A percentile compares a stretch with the other conserved stretches of the same genome.
Conservation (phyloP, 1,139 yeast species). For the Keqinozyma sinolaborantium region DNA sequence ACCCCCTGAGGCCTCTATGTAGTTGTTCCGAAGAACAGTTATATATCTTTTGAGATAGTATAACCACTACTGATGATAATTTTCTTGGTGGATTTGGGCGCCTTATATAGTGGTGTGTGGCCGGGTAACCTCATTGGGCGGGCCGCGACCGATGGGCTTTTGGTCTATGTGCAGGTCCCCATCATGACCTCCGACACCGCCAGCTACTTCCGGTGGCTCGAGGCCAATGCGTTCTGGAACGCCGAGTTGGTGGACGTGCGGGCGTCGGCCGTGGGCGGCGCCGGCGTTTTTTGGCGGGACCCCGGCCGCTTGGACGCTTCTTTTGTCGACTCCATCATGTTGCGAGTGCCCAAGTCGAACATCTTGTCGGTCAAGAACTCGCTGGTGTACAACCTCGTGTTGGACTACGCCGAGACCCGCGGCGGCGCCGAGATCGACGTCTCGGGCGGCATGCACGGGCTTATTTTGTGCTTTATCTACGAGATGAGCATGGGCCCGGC, state of each 20-base stretch:
- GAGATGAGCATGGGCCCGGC: slow-evolving; percentile 49
- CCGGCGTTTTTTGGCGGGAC: slow-evolving; percentile 61
- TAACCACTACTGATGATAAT: slow-evolving; percentile 68
- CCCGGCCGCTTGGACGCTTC: slow-evolving; percentile 22
- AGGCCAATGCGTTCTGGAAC: slow-evolving; percentile 49
- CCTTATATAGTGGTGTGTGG: slow-evolving; percentile 2
- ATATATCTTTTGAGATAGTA: slow-evolving; percentile 56
- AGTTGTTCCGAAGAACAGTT: slow-evolving; percentile 37
- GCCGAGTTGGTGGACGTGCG: slow-evolving; percentile 40
- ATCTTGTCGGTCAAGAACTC: slow-evolving; percentile 58
- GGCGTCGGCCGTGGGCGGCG: slow-evolving; percentile 55
- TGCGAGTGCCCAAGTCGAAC: slow-evolving; percentile 49
- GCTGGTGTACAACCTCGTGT: slow-evolving; percentile 62
- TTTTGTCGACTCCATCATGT: slow-evolving; percentile 27
- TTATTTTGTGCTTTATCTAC: slow-evolving; percentile 68
- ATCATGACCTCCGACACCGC: slow-evolving; percentile 5
- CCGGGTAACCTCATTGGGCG: no score
- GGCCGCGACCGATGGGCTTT: no score
- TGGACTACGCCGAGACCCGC: slow-evolving; percentile 39
- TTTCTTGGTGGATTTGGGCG: slow-evolving; percentile 1
- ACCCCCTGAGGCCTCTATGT: slow-evolving; percentile 54
- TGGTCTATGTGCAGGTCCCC: neutral
- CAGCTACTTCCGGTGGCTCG: slow-evolving; percentile 37
- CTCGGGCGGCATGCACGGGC: slow-evolving; percentile 55
- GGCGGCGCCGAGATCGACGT: slow-evolving; percentile 27